These are phyloP conservation scores for Ramaria sp. DNA, from an alignment of 768 basidiomycete genomes.

Conservation along the genomic window DNA sequence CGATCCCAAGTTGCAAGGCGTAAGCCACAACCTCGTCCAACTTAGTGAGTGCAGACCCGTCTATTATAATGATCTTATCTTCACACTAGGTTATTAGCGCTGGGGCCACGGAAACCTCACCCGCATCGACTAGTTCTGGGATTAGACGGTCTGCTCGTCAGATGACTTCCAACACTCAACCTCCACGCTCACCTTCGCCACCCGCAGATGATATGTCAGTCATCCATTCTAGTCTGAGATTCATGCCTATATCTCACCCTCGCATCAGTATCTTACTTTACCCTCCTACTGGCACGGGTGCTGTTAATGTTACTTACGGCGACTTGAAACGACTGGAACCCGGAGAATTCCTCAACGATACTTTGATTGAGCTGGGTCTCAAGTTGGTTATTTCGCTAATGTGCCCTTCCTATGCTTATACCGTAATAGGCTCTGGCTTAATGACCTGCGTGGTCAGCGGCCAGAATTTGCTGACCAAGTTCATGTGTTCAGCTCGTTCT, in stretches of 20 bases:
- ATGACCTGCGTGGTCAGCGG: conserved; percentile 38
- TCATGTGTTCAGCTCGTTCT: conserved; percentile 94
- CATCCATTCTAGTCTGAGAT: background rate
- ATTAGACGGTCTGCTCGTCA: background rate
- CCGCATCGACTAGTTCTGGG: background rate
- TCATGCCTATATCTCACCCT: background rate
- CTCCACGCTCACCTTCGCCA: background rate
- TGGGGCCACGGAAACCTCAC: background rate
- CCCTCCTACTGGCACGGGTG: conserved; percentile 57
- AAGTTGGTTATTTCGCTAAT: conserved; percentile 44
- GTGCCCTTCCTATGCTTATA: conserved; percentile 3
- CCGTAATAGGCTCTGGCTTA: conserved; percentile 53
- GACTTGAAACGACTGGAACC: conserved; percentile 67
- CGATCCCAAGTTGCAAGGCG: background rate
- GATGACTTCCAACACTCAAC: background rate
- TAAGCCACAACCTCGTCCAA: background rate
- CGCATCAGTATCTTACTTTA: conserved; percentile 61
- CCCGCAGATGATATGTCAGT: conserved; percentile 5
- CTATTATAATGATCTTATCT: background rate
- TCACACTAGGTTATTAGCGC: background rate
- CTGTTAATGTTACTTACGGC: conserved; percentile 70
- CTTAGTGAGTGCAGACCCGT: background rate
- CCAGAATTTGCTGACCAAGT: conserved; percentile 61
- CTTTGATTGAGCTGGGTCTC: conserved; percentile 89
- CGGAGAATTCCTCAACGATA: conserved; percentile 90